phyloP scores from a whole-genome alignment of 2,329 filamentous ascomycete species.

The Colletotrichum magnum region DNA sequence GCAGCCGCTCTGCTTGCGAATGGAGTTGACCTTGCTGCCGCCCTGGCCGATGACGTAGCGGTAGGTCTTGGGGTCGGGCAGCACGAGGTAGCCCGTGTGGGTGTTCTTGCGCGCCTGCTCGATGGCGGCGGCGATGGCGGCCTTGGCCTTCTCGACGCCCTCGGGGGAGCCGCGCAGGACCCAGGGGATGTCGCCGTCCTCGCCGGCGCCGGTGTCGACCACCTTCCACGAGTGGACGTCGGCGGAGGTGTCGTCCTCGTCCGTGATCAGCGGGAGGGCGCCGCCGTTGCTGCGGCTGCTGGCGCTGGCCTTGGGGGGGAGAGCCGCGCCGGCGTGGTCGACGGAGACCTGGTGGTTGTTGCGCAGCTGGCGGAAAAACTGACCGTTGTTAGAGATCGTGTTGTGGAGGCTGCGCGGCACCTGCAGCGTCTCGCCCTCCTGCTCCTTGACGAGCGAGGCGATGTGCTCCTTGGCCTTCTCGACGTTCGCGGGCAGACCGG shows the following conservation, averaged over 20 bases:
- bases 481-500: constrained; percentile 83
- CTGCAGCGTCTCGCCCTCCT: constrained; percentile 88
- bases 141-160: constrained; percentile 85
- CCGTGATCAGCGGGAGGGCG: constrained; percentile 90
- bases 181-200: constrained; percentile 87
- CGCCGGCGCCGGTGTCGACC: constrained; percentile 73
- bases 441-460: constrained; percentile 81
- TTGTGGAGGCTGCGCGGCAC: constrained; percentile 90
- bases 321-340: constrained; percentile 86
- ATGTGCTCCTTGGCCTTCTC: constrained; percentile 92
- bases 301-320: constrained; percentile 78
- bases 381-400: constrained; percentile 86
- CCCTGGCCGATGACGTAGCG: constrained; percentile 90
- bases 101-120: constrained; percentile 78
- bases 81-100: constrained; percentile 86
- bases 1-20: constrained; percentile 92
- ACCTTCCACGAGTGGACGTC: constrained; percentile 88
- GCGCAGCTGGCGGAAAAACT: constrained; percentile 92
- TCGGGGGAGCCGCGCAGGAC: constrained; percentile 85
- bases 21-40: constrained; percentile 92
- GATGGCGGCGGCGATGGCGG: constrained; percentile 80
- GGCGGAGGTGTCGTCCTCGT: constrained; percentile 76
- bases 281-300: constrained; percentile 70
- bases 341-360: constrained; percentile 91
- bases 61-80: constrained; percentile 92